Evolutionary conservation across 2,329 filamentous ascomycete genomes (phyloP).

Genomic region (Trichoderma breve): DNA sequence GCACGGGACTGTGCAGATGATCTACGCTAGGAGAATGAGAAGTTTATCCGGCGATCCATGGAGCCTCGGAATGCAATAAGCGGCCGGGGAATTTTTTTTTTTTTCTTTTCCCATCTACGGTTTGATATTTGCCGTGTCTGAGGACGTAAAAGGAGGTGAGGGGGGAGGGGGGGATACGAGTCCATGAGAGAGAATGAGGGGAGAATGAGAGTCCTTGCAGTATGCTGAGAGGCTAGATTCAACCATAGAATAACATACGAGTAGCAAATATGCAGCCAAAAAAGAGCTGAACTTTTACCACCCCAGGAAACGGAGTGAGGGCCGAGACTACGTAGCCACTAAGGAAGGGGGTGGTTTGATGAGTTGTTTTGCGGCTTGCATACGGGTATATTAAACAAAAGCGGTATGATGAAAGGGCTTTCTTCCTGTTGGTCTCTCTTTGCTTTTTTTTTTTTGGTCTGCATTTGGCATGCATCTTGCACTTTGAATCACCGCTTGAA

Average conservation of each 20-base stretch:
- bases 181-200: not conserved
- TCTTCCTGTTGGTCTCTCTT: not conserved
- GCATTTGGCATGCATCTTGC: not conserved
- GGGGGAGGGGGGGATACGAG: not conserved
- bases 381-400: not conserved
- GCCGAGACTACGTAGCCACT: not conserved
- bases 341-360: not conserved
- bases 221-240: not conserved
- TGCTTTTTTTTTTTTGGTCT: not conserved
- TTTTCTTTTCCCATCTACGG: not conserved
- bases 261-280: not conserved
- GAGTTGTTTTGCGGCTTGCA: slow-evolving; percentile 2
- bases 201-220: not conserved
- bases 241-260: not conserved
- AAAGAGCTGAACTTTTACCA: not conserved
- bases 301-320: not conserved
- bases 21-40: not conserved
- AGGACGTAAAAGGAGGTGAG: not conserved
- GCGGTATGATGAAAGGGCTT: not conserved
- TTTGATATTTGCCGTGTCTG: not conserved
- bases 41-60: not conserved
- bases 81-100: not conserved
- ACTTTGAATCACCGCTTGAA: not conserved
- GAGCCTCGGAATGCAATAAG: not conserved
- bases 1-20: not conserved